Base-by-base conservation (phyloP, 805 yeast species). In the Yamadazyma phyllophila region DNA sequence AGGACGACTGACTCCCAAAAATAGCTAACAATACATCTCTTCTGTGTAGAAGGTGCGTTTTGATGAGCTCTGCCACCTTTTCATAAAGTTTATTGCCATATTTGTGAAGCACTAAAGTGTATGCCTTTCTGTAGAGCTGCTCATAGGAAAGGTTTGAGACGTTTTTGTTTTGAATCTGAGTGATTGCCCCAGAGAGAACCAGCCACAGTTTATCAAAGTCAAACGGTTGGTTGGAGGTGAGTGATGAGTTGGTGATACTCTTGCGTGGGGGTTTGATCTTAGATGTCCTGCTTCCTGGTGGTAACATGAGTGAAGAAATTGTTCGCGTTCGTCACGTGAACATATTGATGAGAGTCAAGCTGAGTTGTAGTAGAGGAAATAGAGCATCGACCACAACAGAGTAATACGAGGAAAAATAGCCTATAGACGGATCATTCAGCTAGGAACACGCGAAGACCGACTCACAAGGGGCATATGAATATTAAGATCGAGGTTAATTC, bases 71-170 rank as follows among this genome's bases (percentile, higher is more conserved):
- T 24, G 74, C 63, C 11, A 86, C 87, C 30, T 80, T 76, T 10
- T 80, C 83, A 55, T 88, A 88, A 1, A 88, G 65, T 54, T 70
- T 70, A 33, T 74, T 80, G 7, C 94, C 94, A 50, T 72, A 74
- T 54, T 85, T 88, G 46, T 84, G 70, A 26, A 89, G 65, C 1
- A 89, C 96, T 39, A 89, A 57, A 27, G 82, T 80, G 60, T 90
- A 90, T 0, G 95, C 87, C 20, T 82, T 81, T 43, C 95, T 69
- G 61, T 91, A 91, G 0, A 90, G 71, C 53, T 83, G 88, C 56
- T 90, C 96, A 59, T 88, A 90, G 1, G 94, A 85, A 24, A 90
- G 67, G 46, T 78, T 76, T 3, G 87, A 78, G 7, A 90, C 90
- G 57, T 85, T 80, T 54, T 86, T 82, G 35, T 74, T 71, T 57